phyloP scores from a whole-genome alignment of 2,329 filamentous ascomycete genomes.

The Fonsecaea pugnacius region DNA sequence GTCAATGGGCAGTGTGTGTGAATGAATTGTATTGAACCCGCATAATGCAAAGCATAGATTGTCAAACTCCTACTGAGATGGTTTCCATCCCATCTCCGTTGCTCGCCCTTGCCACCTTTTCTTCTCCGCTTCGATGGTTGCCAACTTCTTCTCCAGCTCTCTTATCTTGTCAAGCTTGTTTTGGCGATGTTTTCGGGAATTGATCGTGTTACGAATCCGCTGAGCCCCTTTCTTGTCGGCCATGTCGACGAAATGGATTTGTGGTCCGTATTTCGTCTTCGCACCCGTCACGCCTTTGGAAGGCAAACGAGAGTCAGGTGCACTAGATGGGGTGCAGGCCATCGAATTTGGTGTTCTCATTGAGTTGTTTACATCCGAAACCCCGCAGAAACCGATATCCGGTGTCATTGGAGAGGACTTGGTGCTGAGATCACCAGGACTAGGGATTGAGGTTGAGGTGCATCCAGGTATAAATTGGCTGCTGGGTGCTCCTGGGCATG shows the following conservation, averaged over 20 bases:
- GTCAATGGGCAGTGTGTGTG: not conserved
- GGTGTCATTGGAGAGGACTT: not conserved
- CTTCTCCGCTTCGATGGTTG: constrained; percentile 29
- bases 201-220: constrained; percentile 36
- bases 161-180: constrained; percentile 37
- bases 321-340: not conserved
- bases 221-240: constrained; percentile 36
- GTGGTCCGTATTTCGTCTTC: constrained; percentile 10
- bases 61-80: not conserved
- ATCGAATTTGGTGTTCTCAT: constrained; percentile 5
- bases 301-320: not conserved
- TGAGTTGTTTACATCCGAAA: not conserved
- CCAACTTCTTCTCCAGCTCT: constrained; percentile 36
- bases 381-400: not conserved
- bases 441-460: not conserved
- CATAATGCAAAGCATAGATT: not conserved
- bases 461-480: constrained; percentile 2
- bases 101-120: constrained; percentile 26
- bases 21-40: not conserved
- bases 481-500: constrained; percentile 22
- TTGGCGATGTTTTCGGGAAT: constrained; percentile 36
- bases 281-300: constrained; percentile 1
- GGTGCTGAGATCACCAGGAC: not conserved
- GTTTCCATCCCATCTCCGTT: constrained; percentile 3
- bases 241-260: constrained; percentile 38